Percentiles rank a stretch among this genome's conserved stretches.
These are phyloP conservation scores for Tardiomyces digboiensis DNA, from an alignment of 1,139 yeast species.

Conservation along the genomic window DNA sequence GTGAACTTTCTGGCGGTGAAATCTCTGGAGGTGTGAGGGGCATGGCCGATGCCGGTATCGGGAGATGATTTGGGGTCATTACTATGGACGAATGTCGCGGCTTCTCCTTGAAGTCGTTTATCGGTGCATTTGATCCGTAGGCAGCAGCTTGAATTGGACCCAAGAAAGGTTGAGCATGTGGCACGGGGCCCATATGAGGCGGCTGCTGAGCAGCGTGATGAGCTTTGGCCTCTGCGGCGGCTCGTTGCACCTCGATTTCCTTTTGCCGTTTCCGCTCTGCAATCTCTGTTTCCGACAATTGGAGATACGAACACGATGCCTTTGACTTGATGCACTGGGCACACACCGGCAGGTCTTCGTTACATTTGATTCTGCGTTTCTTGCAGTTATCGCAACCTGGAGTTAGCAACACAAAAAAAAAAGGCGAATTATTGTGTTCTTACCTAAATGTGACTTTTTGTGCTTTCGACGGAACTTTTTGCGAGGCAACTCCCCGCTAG, in stretches of 20 bases:
- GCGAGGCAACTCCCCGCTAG: not conserved
- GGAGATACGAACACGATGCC: slow-evolving; percentile 20
- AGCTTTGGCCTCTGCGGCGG: not conserved
- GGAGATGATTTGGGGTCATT: not conserved
- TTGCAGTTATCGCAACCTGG: slow-evolving; percentile 61
- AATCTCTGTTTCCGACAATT: slow-evolving; percentile 18
- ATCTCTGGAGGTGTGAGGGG: not conserved
- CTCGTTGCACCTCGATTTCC: not conserved
- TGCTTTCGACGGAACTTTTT: slow-evolving; percentile 33
- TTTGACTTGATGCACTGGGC: slow-evolving; percentile 53
- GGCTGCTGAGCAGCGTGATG: not conserved
- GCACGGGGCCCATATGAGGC: not conserved
- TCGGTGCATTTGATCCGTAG: not conserved
- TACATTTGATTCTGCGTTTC: slow-evolving; percentile 57
- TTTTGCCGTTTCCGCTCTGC: slow-evolving; percentile 4
- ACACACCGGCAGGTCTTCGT: slow-evolving; percentile 54
- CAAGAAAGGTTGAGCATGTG: not conserved
- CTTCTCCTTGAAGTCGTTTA: not conserved
- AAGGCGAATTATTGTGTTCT: too few relatives aligned
- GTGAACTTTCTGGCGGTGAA: not conserved
- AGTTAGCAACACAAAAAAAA: too few relatives aligned
- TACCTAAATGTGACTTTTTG: slow-evolving; percentile 49
- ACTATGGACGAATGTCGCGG: too few relatives aligned
- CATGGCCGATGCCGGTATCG: not conserved
- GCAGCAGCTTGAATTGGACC: not conserved